Conservation (phyloP, 441 rosid species). For the Brassica hybrid region DNA sequence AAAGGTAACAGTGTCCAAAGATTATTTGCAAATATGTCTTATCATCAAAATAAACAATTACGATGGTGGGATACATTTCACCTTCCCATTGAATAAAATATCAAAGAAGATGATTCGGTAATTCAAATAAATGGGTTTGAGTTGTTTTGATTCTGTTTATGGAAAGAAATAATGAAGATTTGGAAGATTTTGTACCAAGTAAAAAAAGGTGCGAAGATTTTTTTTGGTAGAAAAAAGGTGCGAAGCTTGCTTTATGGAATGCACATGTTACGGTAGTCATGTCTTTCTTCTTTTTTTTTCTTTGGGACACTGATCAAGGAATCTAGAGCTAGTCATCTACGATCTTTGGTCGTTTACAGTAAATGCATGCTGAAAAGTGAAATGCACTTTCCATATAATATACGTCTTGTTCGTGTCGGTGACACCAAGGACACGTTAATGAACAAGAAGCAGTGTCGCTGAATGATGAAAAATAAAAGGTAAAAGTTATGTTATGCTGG, state of each 20-base stretch:
- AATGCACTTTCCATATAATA: conserved; percentile 25
- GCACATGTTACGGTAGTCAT: conserved; percentile 42
- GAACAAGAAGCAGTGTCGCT: conserved; percentile 24
- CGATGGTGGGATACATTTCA: conserved; percentile 38
- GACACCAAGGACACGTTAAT: conserved; percentile 22
- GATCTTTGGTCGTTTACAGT: conserved; percentile 30
- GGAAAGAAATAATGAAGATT: conserved; percentile 44
- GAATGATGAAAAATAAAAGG: conserved; percentile 25
- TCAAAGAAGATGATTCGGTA: conserved; percentile 35
- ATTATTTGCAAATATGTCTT: neutral
- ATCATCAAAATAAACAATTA: neutral
- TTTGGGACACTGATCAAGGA: conserved; percentile 14
- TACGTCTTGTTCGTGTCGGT: conserved; percentile 36
- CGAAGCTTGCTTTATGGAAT: conserved; percentile 33
- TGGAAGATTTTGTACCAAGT: conserved; percentile 42
- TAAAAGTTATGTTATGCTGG: conserved; percentile 1
- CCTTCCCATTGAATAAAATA: conserved; percentile 20
- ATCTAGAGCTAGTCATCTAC: conserved; percentile 34
- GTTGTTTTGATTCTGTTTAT: conserved; percentile 35
- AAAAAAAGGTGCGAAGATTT: conserved; percentile 24
- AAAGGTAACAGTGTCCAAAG: neutral
- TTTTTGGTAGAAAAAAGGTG: no score
- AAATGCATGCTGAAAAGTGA: conserved; percentile 40
- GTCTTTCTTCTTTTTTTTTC: conserved; percentile 9
- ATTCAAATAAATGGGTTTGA: conserved; percentile 32